Percentiles rank a stretch among this genome's conserved stretches.
Evolutionary conservation across 768 basidiomycete species (phyloP).

Genomic region (Suillus cothurnatus): DNA sequence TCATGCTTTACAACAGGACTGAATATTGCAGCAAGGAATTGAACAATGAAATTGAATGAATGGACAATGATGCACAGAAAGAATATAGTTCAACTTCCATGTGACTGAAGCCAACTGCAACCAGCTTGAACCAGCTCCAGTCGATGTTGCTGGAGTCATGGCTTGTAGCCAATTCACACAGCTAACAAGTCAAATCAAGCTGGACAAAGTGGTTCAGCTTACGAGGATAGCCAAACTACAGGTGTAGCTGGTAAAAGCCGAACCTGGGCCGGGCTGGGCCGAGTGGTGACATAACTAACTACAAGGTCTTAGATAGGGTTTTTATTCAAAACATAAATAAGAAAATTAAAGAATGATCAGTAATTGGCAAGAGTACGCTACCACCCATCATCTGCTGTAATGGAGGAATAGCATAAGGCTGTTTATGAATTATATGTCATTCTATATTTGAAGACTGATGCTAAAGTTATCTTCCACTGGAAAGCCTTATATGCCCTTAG

Average conservation of each 20-base stretch:
- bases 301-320: no score
- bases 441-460: no score
- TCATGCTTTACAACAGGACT: neutral
- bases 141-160: neutral
- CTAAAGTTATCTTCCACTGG: no score
- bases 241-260: neutral
- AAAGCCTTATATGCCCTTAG: no score
- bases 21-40: neutral
- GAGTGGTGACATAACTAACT: neutral
- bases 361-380: no score
- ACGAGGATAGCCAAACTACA: neutral
- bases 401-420: no score
- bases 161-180: neutral
- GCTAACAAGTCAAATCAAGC: neutral
- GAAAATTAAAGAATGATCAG: no score
- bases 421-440: no score
- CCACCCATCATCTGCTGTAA: no score
- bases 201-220: neutral
- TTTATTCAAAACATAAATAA: no score
- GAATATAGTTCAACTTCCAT: neutral
- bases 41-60: no score
- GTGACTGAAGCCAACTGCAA: neutral
- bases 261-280: neutral
- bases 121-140: neutral
- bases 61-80: neutral